phyloP scores from a whole-genome alignment of 768 basidiomycete species.

The Boletus subcaerulescens region DNA sequence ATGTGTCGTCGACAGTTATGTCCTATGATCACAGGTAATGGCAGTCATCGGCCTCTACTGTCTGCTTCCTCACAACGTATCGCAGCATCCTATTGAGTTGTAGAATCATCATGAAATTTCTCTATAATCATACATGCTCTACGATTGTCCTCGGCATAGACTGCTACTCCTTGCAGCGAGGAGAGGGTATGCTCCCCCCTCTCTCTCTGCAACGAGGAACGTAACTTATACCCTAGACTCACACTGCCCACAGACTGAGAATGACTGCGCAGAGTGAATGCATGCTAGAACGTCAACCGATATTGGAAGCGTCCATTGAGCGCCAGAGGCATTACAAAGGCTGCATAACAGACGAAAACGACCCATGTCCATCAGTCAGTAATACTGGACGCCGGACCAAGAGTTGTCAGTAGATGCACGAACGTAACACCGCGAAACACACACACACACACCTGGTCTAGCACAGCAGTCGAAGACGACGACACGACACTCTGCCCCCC shows the following conservation, averaged over 20 bases:
- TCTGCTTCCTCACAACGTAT: not conserved
- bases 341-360: slow-evolving; percentile 1
- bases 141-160: not conserved
- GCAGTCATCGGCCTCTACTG: not conserved
- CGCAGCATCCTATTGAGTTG: no score
- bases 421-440: not conserved
- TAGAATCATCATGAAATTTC: no score
- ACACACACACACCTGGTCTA: slow-evolving; percentile 27
- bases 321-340: slow-evolving; percentile 4
- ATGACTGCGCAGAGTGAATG: not conserved
- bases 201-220: not conserved
- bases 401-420: not conserved
- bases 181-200: not conserved
- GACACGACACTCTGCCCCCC: slow-evolving; percentile 17
- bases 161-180: not conserved
- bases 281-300: not conserved
- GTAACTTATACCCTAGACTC: not conserved
- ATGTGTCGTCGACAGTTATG: no score
- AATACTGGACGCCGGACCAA: slow-evolving; percentile 14
- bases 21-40: no score
- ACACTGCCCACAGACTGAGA: not conserved
- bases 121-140: not conserved
- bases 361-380: slow-evolving; percentile 12
- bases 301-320: not conserved
- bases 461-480: slow-evolving; percentile 22